These are phyloP conservation scores for Paramecium primaurelia DNA, from an alignment of 73 alveolate genomes.

Conservation along the genomic window DNA sequence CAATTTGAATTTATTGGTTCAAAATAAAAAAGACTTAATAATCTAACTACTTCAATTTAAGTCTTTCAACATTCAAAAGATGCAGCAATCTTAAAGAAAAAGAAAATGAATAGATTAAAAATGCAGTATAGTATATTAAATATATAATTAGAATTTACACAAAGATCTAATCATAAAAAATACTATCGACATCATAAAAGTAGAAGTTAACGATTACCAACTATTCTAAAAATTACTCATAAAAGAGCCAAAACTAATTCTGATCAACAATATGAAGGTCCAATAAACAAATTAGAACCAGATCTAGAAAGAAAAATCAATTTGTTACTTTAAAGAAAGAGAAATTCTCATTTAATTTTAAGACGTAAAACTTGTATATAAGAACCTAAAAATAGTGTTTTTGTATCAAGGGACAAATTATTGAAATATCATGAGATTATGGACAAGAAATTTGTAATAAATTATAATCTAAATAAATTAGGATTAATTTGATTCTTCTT, in stretches of 20 bases:
- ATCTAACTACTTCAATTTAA: not conserved
- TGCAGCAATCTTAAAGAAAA: not conserved
- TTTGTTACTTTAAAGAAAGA: not conserved
- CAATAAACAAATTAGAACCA: not conserved
- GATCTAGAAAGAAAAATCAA: not conserved
- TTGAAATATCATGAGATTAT: not conserved
- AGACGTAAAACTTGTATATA: not conserved
- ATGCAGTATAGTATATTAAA: not conserved
- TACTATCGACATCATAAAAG: not conserved
- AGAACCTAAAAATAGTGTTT: not conserved
- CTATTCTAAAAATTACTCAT: not conserved
- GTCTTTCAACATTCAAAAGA: not conserved
- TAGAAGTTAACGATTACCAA: not conserved
- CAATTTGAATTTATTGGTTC: not conserved
- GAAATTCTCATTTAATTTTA: not conserved
- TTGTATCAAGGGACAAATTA: not conserved
- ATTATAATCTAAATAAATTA: not conserved
- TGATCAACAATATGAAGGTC: not conserved
- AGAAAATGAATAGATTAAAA: not conserved
- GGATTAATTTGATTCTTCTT: constrained; percentile 24
- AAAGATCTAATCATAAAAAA: not conserved
- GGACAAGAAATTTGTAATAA: not conserved
- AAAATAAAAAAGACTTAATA: not conserved
- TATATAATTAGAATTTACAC: not conserved
- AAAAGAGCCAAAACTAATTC: not conserved